Conservation (phyloP, 2,329 filamentous ascomycete species). For the Monosporascus sp. region DNA sequence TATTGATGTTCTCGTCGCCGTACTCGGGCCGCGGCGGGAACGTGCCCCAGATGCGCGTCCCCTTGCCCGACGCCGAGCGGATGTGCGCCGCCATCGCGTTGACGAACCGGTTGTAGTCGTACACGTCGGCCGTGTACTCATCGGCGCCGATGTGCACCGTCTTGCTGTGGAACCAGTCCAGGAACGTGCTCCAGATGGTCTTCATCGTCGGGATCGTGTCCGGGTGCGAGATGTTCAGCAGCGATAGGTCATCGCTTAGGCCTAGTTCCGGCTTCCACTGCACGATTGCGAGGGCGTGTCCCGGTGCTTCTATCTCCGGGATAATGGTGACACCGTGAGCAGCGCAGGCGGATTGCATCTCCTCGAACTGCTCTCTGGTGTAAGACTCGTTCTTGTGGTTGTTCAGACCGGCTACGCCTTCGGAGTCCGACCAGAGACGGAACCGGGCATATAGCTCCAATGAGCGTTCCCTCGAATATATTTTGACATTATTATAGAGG, state of each 20-base stretch:
- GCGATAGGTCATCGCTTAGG: conserved; percentile 38
- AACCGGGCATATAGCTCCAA: conserved; percentile 51
- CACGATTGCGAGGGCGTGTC: conserved; percentile 50
- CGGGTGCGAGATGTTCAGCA: conserved; percentile 52
- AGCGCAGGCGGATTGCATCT: conserved; percentile 48
- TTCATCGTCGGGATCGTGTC: conserved; percentile 49
- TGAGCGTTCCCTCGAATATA: conserved; percentile 43
- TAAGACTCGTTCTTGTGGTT: conserved; percentile 51
- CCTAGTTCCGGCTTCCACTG: conserved; percentile 57
- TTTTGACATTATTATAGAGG: conserved; percentile 42
- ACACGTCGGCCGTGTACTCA: conserved; percentile 43
- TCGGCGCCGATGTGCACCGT: conserved; percentile 53
- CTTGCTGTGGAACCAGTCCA: conserved; percentile 53
- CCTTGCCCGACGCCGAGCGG: conserved; percentile 33
- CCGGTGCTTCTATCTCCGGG: conserved; percentile 56
- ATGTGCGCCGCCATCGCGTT: conserved; percentile 47
- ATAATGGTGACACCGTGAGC: conserved; percentile 52
- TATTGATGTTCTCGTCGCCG: conserved; percentile 35
- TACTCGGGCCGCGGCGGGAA: conserved; percentile 38
- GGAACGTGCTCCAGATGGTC: conserved; percentile 46
- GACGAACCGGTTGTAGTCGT: conserved; percentile 49
- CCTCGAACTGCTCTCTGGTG: conserved; percentile 43
- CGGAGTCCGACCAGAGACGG: conserved; percentile 44
- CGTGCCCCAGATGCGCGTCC: conserved; percentile 52
- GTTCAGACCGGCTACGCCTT: conserved; percentile 43